Percentiles rank a stretch among this genome's conserved stretches.
Conservation (phyloP, 805 yeast genomes). For the Trichomonascus vanleenenianus region DNA sequence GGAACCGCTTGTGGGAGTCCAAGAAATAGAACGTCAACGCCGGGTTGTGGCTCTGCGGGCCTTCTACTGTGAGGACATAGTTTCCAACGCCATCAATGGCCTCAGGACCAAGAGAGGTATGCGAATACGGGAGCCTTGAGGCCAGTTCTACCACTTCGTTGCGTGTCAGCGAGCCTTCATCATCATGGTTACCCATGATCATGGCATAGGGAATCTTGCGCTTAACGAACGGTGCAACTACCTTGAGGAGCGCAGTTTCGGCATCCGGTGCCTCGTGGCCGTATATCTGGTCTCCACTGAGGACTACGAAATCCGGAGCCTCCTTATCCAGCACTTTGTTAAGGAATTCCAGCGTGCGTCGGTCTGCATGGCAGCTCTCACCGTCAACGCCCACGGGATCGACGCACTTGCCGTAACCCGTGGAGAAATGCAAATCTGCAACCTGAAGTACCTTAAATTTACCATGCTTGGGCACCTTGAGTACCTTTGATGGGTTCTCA, state of each 20-base stretch:
- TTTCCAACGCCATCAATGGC: constrained; percentile 80
- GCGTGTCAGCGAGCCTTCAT: constrained; percentile 66
- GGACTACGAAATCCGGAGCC: constrained; percentile 73
- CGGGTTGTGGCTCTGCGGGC: constrained; percentile 30
- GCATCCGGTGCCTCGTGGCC: constrained; percentile 78
- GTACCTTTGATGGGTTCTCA: too few relatives aligned
- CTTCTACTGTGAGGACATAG: constrained; percentile 49
- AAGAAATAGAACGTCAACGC: constrained; percentile 62
- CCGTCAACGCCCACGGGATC: constrained; percentile 36
- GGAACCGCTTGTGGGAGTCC: constrained; percentile 76
- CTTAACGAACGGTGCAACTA: constrained; percentile 56
- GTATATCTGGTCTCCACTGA: constrained; percentile 88
- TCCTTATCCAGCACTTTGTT: constrained; percentile 61
- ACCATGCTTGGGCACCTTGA: constrained; percentile 8
- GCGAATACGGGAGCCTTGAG: constrained; percentile 56
- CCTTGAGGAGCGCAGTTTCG: constrained; percentile 73
- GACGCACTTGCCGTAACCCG: constrained; percentile 71
- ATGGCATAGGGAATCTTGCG: constrained; percentile 76
- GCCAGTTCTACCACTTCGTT: constrained; percentile 52
- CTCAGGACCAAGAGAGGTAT: constrained; percentile 55
- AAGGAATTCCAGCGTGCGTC: constrained; percentile 55
- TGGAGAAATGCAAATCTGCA: constrained; percentile 87
- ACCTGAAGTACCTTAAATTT: constrained; percentile 76
- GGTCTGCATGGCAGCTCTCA: constrained; percentile 67
- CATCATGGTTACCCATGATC: constrained; percentile 91